Base-by-base conservation (phyloP, 768 basidiomycete genomes). In the Polyporus arcularius region DNA sequence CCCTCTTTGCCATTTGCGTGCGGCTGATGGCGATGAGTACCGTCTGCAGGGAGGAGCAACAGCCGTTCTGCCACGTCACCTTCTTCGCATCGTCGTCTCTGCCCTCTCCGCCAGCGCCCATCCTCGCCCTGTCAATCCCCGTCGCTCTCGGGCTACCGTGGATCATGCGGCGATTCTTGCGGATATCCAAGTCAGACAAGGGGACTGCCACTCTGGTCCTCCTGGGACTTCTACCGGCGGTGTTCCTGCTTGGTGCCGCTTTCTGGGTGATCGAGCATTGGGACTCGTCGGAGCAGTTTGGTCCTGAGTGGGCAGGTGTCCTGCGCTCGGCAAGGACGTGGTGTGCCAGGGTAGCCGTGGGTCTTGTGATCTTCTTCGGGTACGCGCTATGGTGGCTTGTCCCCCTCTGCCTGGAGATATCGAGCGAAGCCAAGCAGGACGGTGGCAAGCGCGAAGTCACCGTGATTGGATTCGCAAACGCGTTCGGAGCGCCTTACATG, bases 41-140 rank as follows among this genome's bases (percentile, higher is more conserved):
- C 0, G 85, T 94, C 9, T 98, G 96, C 70, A 80, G 97, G 63
- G 96, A 99, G 72, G 96, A 98, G 70, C 96, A 98, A 73, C 87
- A 92, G 42, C 88, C 93, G 0, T 90, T 85, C 72, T 99, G 97
- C 70, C 79, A 83, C 62, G 89, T 95, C 55, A 96, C 96, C 0
- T 98, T 96, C 77, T 97, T 91, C 71, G 78, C 86, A 0, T 89
- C 90, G 0, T 84, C 87, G 0, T 81, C 87, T 9, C 74, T 86
- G 0, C 85, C 90, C 7, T 77, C 86, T 2, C 85, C 92, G 0
- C 89, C 92, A 0, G 50, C 76, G 1, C 75, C 79, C 32, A 82
- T 89, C 7, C 74, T 94, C 26, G 60, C 83, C 18, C 71, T 87
- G n/a, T 79, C 84, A 15, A 68, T 89, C 7, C 85, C 84, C 1